Evolutionary conservation across 768 basidiomycete genomes (phyloP).

Genomic region (Trametes cubensis): DNA sequence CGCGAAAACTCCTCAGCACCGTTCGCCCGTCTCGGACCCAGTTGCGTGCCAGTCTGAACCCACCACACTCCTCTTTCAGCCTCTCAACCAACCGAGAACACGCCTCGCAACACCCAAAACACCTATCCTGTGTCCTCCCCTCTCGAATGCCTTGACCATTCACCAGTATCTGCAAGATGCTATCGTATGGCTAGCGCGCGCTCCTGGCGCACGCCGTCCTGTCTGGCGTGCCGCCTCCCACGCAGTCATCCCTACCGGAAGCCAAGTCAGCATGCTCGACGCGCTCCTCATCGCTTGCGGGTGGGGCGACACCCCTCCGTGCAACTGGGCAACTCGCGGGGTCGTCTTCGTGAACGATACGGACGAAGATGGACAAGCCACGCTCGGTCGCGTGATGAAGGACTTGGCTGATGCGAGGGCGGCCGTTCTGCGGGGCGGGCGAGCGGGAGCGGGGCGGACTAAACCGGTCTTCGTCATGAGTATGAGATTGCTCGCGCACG

Average conservation of each 20-base stretch:
- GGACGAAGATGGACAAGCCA: neutral
- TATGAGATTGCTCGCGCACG: slow-evolving; percentile 25
- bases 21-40: neutral
- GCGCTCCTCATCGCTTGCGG: slow-evolving; percentile 52
- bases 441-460: neutral
- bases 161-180: slow-evolving; percentile 26
- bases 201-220: slow-evolving; percentile 25
- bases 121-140: neutral
- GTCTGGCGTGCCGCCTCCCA: slow-evolving; percentile 34
- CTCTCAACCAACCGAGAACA: neutral
- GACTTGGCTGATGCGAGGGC: slow-evolving; percentile 13
- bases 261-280: slow-evolving; percentile 46
- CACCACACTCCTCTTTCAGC: neutral
- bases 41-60: neutral
- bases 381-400: slow-evolving; percentile 8
- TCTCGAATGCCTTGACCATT: slow-evolving; percentile 10
- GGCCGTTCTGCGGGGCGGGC: neutral
- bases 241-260: slow-evolving; percentile 36
- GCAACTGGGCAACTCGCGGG: slow-evolving; percentile 26
- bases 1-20: neutral
- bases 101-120: no score
- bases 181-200: slow-evolving; percentile 27
- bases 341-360: slow-evolving; percentile 32
- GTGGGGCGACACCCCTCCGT: slow-evolving; percentile 33
- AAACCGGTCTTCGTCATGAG: slow-evolving; percentile 27